Evolutionary conservation across 306 rosid genomes (phyloP), one percentile per base, ranked within the genome.

Genomic region (Luffa aegyptiaca): DNA sequence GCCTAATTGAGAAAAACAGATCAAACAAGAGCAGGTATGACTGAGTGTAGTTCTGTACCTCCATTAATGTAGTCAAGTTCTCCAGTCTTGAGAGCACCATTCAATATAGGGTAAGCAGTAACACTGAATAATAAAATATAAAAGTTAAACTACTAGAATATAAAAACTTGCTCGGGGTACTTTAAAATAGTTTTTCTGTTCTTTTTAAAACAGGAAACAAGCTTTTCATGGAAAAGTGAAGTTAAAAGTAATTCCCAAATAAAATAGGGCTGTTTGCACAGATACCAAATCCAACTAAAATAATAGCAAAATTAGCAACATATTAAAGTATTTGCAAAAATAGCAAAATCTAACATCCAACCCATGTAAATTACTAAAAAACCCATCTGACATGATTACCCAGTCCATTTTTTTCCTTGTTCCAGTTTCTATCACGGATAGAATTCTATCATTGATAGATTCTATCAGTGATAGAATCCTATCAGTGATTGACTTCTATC

Each of bases 51-150:
- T 46, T 57, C 14, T 9, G 33, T 86, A 94, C 98, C 98, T 91
- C 97, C 98, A 83, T 94, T 94, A 46, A 94, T 83, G 51, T 94
- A 94, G 88, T 94, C 98, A 82, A 94, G 98, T 83, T 94, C 98
- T 45, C 98, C 98, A 2, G 97, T 94, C 82, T 88, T 52, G 31
- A 90, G 44, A 42, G 97, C 98, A 87, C 88, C 97, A 48, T 92
- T 92, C 72, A 82, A 84, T 80, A 94, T 90, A 1, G 93, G 84
- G 87, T 94, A 94, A 8, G 98, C 98, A 7, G 98, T 92, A 77
- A 94, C 97, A 68, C 98, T 94, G 88, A 85, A 20, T 49, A 46
- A 84, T 42, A 73, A 49, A 76, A 56, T 83, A 81, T 35, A 37
- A 39, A 46, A 20, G 3, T 39, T 77, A 56, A n/a, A 65, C 73